Evolutionary conservation across 768 basidiomycete species (phyloP).

Genomic region (Pleurotus tuoliensis): DNA sequence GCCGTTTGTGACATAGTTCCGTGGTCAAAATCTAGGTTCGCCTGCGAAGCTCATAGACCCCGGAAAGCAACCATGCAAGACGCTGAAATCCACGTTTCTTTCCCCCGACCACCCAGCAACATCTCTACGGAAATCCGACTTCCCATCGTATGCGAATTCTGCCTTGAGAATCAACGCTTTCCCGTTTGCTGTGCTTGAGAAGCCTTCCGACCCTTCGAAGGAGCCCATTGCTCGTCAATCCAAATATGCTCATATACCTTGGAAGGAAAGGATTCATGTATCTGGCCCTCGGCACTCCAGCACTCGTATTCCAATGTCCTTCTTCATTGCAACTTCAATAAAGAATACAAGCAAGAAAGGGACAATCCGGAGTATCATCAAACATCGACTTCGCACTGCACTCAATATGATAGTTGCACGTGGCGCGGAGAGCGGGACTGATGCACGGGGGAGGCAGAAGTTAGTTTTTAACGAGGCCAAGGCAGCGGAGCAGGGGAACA

Average conservation of each 20-base stretch:
- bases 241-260: constrained; percentile 10
- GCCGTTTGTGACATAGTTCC: constrained; percentile 27
- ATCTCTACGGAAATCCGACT: background rate
- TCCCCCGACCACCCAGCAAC: constrained; percentile 27
- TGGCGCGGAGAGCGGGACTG: constrained; percentile 27
- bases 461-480: constrained; percentile 21
- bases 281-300: constrained; percentile 12
- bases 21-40: constrained; percentile 37
- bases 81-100: constrained; percentile 11
- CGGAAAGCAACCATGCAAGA: constrained; percentile 1
- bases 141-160: constrained; percentile 13
- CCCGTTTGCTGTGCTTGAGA: constrained; percentile 27
- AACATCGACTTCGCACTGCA: constrained; percentile 33
- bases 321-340: constrained; percentile 30
- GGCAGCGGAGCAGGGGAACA: constrained; percentile 15
- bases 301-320: constrained; percentile 32
- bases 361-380: constrained; percentile 27
- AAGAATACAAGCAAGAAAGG: constrained; percentile 28
- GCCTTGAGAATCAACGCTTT: constrained; percentile 23
- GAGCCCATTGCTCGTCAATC: constrained; percentile 15
- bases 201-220: constrained; percentile 17
- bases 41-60: constrained; percentile 11
- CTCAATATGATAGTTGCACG: constrained; percentile 36
- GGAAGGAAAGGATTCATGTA: constrained; percentile 15
- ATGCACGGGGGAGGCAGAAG: background rate